Evolutionary conservation across 306 rosid species (phyloP).

Genomic region (Glycine latifolia): DNA sequence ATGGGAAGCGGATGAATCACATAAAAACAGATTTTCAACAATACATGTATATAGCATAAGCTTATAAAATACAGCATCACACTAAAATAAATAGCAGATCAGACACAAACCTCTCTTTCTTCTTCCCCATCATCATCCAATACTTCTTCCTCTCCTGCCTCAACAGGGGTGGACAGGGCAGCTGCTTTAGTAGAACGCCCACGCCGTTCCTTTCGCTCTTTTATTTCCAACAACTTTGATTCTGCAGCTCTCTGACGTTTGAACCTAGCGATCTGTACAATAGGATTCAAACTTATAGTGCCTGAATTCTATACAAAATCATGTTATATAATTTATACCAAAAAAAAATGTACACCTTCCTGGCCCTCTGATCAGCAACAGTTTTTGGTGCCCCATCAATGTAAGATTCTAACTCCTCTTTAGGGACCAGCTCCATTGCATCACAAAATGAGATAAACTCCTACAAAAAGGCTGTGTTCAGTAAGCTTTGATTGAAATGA

Average conservation of each 20-base stretch:
- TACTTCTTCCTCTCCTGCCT: slow-evolving; percentile 92
- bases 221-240: slow-evolving; percentile 85
- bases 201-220: slow-evolving; percentile 93
- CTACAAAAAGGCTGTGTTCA: slow-evolving; percentile 47
- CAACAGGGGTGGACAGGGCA: slow-evolving; percentile 89
- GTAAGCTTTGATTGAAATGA: slow-evolving; percentile 34
- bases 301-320: slow-evolving; percentile 1
- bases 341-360: slow-evolving; percentile 59
- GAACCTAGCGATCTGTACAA: slow-evolving; percentile 85
- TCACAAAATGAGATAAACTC: slow-evolving; percentile 91
- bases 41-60: slow-evolving; percentile 1
- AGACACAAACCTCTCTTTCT: slow-evolving; percentile 84
- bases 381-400: slow-evolving; percentile 62
- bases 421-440: slow-evolving; percentile 85
- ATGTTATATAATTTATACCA: background rate
- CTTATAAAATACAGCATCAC: slow-evolving; percentile 32
- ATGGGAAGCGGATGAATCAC: slow-evolving; percentile 10
- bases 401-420: slow-evolving; percentile 76
- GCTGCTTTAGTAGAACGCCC: slow-evolving; percentile 92
- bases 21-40: slow-evolving; percentile 1
- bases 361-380: slow-evolving; percentile 82
- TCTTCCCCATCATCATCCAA: slow-evolving; percentile 95
- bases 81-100: slow-evolving; percentile 30
- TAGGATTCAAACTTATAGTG: slow-evolving; percentile 17
- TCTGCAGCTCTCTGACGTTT: slow-evolving; percentile 88